Conservation (phyloP, 1,284 basidiomycete species). For the Ceratobasidium sp. region DNA sequence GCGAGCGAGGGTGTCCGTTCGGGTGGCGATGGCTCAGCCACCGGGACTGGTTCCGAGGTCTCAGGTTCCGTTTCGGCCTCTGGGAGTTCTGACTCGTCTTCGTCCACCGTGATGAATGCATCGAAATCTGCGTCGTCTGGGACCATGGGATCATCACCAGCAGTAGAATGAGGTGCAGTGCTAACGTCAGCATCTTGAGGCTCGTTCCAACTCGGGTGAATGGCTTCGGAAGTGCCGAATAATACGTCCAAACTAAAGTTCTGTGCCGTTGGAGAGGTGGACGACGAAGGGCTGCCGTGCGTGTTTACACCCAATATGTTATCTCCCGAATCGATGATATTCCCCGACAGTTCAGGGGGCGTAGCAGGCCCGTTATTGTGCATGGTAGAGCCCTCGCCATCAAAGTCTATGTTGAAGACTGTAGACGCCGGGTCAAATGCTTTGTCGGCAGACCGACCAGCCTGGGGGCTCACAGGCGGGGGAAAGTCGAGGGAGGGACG, state of each 20-base stretch:
- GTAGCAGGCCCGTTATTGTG: constrained; percentile 26
- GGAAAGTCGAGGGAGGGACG: constrained; percentile 55
- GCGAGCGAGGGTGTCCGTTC: constrained; percentile 17
- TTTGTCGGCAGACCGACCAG: constrained; percentile 28
- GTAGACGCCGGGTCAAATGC: constrained; percentile 41
- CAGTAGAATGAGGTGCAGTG: not conserved
- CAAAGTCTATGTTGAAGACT: constrained; percentile 42
- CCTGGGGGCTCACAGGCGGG: constrained; percentile 46
- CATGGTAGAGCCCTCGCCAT: constrained; percentile 25
- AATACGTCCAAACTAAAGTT: constrained; percentile 38
- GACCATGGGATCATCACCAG: constrained; percentile 14
- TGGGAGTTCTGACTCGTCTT: constrained; percentile 48
- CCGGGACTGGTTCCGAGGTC: constrained; percentile 47
- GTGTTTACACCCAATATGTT: constrained; percentile 1
- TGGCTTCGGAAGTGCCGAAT: constrained; percentile 28
- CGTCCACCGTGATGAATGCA: constrained; percentile 50
- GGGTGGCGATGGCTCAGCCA: constrained; percentile 62
- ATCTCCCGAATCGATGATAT: not conserved
- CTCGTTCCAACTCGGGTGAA: constrained; percentile 13
- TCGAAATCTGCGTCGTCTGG: constrained; percentile 54
- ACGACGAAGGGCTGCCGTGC: constrained; percentile 12
- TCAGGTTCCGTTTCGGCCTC: not conserved
- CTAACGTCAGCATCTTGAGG: constrained; percentile 15
- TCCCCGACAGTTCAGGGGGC: constrained; percentile 29
- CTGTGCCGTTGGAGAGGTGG: constrained; percentile 20